Percentiles rank a stretch among this genome's conserved stretches.
These are phyloP conservation scores for Xylogone sp. DNA, from an alignment of 2,329 filamentous ascomycete genomes.

Conservation along the genomic window DNA sequence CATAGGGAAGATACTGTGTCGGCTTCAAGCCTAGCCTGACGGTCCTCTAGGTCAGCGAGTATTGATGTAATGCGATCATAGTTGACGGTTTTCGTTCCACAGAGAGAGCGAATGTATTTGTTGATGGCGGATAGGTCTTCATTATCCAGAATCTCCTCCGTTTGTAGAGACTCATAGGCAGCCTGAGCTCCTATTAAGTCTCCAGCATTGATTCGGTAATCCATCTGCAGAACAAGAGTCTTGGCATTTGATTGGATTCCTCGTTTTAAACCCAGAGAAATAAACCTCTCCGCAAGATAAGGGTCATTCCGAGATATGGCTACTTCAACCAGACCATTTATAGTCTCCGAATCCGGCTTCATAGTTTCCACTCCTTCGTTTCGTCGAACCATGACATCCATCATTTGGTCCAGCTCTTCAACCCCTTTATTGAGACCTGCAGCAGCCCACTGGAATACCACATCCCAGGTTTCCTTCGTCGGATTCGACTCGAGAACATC, in stretches of 20 bases:
- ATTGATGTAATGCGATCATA: constrained; percentile 71
- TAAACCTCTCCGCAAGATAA: constrained; percentile 69
- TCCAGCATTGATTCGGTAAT: constrained; percentile 68
- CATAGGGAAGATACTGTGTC: constrained; percentile 73
- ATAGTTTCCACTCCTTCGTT: constrained; percentile 42
- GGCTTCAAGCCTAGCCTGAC: constrained; percentile 65
- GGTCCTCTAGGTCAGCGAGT: constrained; percentile 68
- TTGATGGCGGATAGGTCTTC: constrained; percentile 65
- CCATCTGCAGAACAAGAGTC: constrained; percentile 72
- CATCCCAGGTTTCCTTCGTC: constrained; percentile 62
- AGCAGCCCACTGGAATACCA: constrained; percentile 72
- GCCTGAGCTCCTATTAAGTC: constrained; percentile 68
- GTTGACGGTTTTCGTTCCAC: constrained; percentile 54
- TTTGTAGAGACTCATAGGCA: constrained; percentile 60
- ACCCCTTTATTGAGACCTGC: constrained; percentile 64
- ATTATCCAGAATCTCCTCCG: constrained; percentile 48
- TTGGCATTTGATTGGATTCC: constrained; percentile 63
- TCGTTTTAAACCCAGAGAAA: constrained; percentile 61
- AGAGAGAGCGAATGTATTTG: constrained; percentile 67
- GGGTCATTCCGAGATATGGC: constrained; percentile 68
- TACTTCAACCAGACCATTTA: constrained; percentile 73
- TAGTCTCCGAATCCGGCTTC: constrained; percentile 62
- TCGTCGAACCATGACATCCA: constrained; percentile 58
- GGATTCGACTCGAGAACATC: constrained; percentile 35
- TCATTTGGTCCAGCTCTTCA: constrained; percentile 70